Conservation (phyloP, 2,329 filamentous ascomycete species). For the Magnaporthales sp. region DNA sequence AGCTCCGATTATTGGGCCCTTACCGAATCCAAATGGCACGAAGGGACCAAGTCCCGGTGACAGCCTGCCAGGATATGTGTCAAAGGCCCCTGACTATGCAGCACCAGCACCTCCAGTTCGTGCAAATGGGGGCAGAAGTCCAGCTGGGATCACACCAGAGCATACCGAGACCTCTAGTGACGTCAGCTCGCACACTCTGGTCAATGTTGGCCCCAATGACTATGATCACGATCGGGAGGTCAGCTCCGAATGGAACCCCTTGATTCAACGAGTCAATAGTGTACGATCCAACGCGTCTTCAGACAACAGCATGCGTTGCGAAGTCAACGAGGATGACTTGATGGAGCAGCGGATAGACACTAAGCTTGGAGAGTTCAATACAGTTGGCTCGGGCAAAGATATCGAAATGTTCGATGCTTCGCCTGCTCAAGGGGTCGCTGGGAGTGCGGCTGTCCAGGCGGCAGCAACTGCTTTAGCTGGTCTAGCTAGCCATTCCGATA, state of each 20-base stretch:
- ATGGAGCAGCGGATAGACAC: not conserved
- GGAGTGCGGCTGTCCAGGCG: not conserved
- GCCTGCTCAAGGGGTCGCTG: not conserved
- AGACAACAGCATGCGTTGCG: constrained; percentile 5
- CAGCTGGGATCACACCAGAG: constrained; percentile 13
- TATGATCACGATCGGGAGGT: not conserved
- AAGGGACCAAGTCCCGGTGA: not conserved
- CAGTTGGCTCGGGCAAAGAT: constrained; percentile 1
- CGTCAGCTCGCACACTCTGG: constrained; percentile 43
- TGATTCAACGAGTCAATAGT: constrained; percentile 3
- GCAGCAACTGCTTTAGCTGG: not conserved
- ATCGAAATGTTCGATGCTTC: constrained; percentile 8
- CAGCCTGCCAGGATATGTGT: not conserved
- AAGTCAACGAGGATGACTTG: constrained; percentile 3
- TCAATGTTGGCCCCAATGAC: constrained; percentile 24
- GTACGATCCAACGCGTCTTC: not conserved
- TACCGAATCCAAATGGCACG: not conserved
- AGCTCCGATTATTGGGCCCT: not conserved
- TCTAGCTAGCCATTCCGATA: not conserved
- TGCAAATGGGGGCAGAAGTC: not conserved
- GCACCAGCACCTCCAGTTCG: not conserved
- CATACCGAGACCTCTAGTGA: constrained; percentile 33
- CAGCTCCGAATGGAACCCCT: not conserved
- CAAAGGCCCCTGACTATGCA: not conserved
- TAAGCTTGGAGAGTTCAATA: not conserved